Conservation (phyloP, 2,329 filamentous ascomycete genomes). For the Gnomoniopsis sp. region DNA sequence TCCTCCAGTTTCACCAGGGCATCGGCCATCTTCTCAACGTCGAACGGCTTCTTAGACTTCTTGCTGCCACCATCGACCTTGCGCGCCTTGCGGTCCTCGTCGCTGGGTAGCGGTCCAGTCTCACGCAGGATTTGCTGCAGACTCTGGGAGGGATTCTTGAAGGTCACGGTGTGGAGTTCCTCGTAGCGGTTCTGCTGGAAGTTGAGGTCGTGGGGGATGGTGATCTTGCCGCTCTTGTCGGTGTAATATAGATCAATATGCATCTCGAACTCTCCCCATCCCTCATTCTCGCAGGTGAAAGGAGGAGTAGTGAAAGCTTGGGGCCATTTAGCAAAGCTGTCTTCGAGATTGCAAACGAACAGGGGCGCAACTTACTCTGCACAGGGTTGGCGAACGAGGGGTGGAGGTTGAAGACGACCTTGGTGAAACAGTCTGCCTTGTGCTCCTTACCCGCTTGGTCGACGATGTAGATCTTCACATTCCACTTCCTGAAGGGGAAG, state of each 20-base stretch:
- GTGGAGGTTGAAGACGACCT: conserved; percentile 89
- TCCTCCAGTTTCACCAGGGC: conserved; percentile 84
- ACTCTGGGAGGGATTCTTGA: conserved; percentile 91
- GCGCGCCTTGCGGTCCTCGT: conserved; percentile 61
- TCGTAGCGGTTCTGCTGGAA: conserved; percentile 82
- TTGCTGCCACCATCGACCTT: conserved; percentile 67
- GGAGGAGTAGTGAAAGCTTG: conserved; percentile 78
- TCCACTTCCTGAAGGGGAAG: conserved; percentile 92
- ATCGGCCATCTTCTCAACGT: conserved; percentile 97
- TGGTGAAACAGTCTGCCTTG: conserved; percentile 81
- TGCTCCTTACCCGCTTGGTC: conserved; percentile 84
- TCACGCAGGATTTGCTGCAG: conserved; percentile 76
- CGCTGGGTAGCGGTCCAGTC: conserved; percentile 79
- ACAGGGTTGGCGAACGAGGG: conserved; percentile 85
- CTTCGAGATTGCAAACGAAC: not conserved
- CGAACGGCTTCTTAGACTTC: conserved; percentile 71
- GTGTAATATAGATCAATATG: conserved; percentile 76
- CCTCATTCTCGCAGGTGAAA: conserved; percentile 87
- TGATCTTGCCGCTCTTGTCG: conserved; percentile 80
- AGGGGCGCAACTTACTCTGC: conserved; percentile 63
- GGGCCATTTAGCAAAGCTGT: conserved; percentile 16
- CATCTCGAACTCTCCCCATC: conserved; percentile 99
- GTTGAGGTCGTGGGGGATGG: conserved; percentile 85
- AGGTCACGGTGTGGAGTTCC: conserved; percentile 72
- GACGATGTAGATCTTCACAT: conserved; percentile 77